Evolutionary conservation across 2,329 filamentous ascomycete genomes (phyloP).

Genomic region (Colletotrichum spinosum): DNA sequence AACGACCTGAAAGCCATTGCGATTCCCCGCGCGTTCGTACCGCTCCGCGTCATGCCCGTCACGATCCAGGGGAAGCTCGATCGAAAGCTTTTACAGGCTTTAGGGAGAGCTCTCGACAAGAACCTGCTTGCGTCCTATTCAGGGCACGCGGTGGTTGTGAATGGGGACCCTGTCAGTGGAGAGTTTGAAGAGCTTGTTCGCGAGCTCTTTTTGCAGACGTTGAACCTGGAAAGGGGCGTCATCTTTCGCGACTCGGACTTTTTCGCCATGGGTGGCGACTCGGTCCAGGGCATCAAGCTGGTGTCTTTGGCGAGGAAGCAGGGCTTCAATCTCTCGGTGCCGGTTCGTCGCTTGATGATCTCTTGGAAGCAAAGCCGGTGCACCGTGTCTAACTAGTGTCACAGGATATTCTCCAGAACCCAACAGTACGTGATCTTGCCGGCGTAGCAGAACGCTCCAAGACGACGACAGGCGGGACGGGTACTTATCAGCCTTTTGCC

Average conservation of each 20-base stretch:
- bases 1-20: constrained; percentile 8
- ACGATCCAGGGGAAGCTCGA: constrained; percentile 15
- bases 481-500: constrained; percentile 8
- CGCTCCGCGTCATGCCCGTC: constrained; percentile 1
- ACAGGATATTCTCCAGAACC: constrained; percentile 10
- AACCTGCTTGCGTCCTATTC: not conserved
- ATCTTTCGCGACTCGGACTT: constrained; percentile 10
- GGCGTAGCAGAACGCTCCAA: not conserved
- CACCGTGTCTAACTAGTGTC: not conserved
- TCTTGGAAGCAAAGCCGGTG: not conserved
- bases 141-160: fast-evolving
- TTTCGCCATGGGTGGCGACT: constrained; percentile 8
- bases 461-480: not conserved
- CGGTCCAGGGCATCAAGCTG: constrained; percentile 12
- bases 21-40: constrained; percentile 6
- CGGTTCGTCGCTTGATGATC: not conserved
- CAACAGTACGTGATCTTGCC: not conserved
- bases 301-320: constrained; percentile 15
- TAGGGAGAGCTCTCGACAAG: not conserved
- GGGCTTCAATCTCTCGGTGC: constrained; percentile 9
- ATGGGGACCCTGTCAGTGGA: not conserved
- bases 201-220: not conserved
- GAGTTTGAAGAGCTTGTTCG: not conserved
- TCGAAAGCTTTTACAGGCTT: not conserved
- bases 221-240: not conserved